Percentiles rank a stretch among this genome's conserved stretches.
Evolutionary conservation across 1,284 basidiomycete species (phyloP).

Genomic region (Papiliotrema fonsecae): DNA sequence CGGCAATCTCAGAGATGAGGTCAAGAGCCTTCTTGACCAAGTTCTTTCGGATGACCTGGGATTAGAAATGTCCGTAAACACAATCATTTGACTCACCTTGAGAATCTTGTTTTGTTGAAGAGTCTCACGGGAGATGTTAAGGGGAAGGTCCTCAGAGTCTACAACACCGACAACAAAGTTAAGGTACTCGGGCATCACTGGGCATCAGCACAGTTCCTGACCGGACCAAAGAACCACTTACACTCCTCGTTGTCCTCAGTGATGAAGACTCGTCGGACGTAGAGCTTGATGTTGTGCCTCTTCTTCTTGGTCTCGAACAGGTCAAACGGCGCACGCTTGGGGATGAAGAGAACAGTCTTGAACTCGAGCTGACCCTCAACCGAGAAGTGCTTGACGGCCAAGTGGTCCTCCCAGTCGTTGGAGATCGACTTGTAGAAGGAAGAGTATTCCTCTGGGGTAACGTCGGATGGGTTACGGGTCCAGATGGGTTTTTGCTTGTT

Average conservation of each 20-base stretch:
- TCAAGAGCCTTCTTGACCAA: constrained; percentile 98
- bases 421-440: constrained; percentile 99
- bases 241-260: constrained; percentile 99
- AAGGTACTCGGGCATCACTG: constrained; percentile 96
- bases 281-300: constrained; percentile 99
- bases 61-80: too few species aligned
- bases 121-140: constrained; percentile 99
- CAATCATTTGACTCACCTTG: constrained; percentile 74
- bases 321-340: constrained; percentile 97
- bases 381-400: constrained; percentile 99
- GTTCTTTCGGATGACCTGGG: constrained; percentile 60
- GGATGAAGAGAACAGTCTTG: constrained; percentile 97
- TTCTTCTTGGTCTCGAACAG: constrained; percentile 99
- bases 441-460: constrained; percentile 87
- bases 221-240: constrained; percentile 7
- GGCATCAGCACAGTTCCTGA: neutral
- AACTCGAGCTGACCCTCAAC: constrained; percentile 99
- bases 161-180: constrained; percentile 99
- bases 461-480: constrained; percentile 95
- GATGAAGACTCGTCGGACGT: constrained; percentile 99
- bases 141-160: constrained; percentile 98
- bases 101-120: constrained; percentile 99
- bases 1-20: constrained; percentile 90
- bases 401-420: constrained; percentile 99
- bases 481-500: constrained; percentile 99